phyloP scores from a whole-genome alignment of 2,329 filamentous ascomycete genomes.

The Zalaria obscura region DNA sequence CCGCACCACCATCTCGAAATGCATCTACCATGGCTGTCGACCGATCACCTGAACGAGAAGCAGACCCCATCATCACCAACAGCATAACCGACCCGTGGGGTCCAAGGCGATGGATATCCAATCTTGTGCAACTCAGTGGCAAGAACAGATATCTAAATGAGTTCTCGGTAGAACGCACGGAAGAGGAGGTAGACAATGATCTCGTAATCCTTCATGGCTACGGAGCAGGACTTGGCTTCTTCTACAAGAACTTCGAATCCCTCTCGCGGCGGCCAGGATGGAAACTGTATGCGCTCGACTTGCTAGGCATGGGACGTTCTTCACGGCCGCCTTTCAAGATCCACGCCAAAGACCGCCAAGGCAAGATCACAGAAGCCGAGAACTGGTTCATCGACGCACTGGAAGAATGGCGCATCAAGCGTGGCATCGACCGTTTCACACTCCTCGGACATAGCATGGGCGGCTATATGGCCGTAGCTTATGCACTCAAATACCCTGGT shows the following conservation, averaged over 20 bases:
- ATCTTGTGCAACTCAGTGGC: conserved; percentile 70
- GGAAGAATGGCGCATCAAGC: conserved; percentile 85
- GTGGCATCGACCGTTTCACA: conserved; percentile 85
- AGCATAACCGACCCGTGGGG: conserved; percentile 60
- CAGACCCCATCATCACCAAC: conserved; percentile 29
- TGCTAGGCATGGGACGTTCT: conserved; percentile 89
- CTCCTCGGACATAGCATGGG: conserved; percentile 86
- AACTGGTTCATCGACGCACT: conserved; percentile 92
- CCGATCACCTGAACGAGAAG: conserved; percentile 16
- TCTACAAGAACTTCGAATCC: conserved; percentile 94
- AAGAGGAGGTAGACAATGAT: conserved; percentile 67
- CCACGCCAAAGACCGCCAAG: conserved; percentile 63
- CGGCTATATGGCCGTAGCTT: conserved; percentile 88
- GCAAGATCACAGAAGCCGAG: conserved; percentile 78
- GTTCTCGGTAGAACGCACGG: conserved; percentile 74
- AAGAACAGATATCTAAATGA: conserved; percentile 85
- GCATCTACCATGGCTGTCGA: conserved; percentile 25
- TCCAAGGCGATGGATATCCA: conserved; percentile 70
- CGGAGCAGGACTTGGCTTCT: conserved; percentile 89
- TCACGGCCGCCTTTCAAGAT: conserved; percentile 74
- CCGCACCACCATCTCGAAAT: conserved; percentile 30
- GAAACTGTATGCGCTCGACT: conserved; percentile 85
- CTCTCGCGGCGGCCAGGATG: conserved; percentile 66
- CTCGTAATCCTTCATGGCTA: conserved; percentile 96
- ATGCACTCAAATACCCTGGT: conserved; percentile 91